phyloP scores from a whole-genome alignment of 1,284 basidiomycete species.

The Boletus smithii region DNA sequence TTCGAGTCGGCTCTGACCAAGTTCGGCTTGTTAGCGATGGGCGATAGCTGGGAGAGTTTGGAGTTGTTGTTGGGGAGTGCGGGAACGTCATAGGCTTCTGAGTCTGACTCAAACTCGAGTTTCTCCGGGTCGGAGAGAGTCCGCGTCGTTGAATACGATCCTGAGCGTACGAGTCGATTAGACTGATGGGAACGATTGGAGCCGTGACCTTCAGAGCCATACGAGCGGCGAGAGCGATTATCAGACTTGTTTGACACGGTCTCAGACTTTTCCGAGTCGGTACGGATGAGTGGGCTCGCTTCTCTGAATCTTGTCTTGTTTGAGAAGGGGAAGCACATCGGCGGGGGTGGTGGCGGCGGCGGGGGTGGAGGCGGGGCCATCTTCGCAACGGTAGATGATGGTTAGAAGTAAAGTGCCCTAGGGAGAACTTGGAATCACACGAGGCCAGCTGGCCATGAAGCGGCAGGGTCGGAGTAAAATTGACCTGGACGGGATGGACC shows the following conservation, averaged over 20 bases:
- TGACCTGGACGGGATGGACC: conserved; percentile 10
- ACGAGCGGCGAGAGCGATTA: conserved; percentile 29
- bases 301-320: conserved; percentile 32
- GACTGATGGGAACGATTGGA: conserved; percentile 29
- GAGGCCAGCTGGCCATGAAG: conserved; percentile 25
- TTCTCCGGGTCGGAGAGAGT: conserved; percentile 37
- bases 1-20: conserved; percentile 53
- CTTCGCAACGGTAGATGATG: conserved; percentile 21
- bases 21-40: conserved; percentile 39
- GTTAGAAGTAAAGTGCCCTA: conserved; percentile 20
- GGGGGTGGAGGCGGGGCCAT: conserved; percentile 42
- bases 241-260: conserved; percentile 28
- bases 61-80: conserved; percentile 18
- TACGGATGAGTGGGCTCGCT: conserved; percentile 33
- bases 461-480: conserved; percentile 25
- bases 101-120: conserved; percentile 54
- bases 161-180: conserved; percentile 29
- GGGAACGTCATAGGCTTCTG: conserved; percentile 50
- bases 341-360: conserved; percentile 48
- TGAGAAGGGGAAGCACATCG: conserved; percentile 54
- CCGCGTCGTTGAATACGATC: conserved; percentile 33
- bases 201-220: conserved; percentile 19
- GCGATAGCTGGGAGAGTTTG: conserved; percentile 29
- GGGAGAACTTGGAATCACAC: conserved; percentile 24
- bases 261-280: conserved; percentile 35